A percentile compares a stretch with the other conserved stretches of the same genome.
phyloP scores from a whole-genome alignment of 441 rosid genomes.

The Adansonia gregorii region DNA sequence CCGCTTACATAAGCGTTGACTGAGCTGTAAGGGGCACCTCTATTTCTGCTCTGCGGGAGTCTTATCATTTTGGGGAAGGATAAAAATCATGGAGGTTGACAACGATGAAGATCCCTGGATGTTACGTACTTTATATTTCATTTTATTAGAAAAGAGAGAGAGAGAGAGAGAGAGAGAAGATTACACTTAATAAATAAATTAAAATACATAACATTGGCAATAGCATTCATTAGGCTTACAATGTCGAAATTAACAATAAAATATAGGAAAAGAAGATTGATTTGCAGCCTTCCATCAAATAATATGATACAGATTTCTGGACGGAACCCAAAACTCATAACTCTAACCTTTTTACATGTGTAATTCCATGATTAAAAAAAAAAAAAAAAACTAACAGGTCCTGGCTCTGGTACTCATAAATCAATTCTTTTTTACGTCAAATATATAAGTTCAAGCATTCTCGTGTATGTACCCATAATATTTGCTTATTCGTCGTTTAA shows the following conservation, averaged over 20 bases:
- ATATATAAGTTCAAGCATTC: neutral
- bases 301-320: neutral
- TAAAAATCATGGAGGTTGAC: too few species aligned
- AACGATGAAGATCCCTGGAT: too few species aligned
- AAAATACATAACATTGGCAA: neutral
- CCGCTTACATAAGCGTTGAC: neutral
- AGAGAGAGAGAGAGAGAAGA: too few species aligned
- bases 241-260: neutral
- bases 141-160: too few species aligned
- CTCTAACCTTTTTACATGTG: neutral
- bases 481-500: conserved; percentile 30
- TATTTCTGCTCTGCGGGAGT: neutral
- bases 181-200: neutral
- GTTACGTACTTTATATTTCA: too few species aligned
- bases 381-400: neutral
- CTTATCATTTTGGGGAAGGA: too few species aligned
- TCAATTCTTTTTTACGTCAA: neutral
- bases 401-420: neutral
- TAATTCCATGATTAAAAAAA: neutral
- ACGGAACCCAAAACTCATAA: neutral
- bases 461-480: neutral
- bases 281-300: neutral
- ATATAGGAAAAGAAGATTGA: neutral
- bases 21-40: neutral
- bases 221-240: neutral